These are phyloP conservation scores for Blastobotrys mokoenaii DNA, from an alignment of 805 yeast genomes.

Conservation along the genomic window DNA sequence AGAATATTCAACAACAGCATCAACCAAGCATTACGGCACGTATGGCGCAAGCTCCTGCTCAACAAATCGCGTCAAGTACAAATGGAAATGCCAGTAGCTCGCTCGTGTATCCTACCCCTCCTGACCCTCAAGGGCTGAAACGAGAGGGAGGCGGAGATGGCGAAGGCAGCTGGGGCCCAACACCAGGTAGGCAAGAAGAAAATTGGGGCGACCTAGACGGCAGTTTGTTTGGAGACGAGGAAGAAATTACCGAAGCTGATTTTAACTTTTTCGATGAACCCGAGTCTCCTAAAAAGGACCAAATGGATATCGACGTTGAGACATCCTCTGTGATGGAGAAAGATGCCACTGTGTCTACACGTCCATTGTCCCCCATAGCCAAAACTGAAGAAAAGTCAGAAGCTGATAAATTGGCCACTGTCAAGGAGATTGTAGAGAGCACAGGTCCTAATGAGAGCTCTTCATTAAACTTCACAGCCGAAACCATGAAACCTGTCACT, in stretches of 20 bases:
- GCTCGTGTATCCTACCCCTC: conserved; percentile 29
- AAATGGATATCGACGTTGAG: background rate
- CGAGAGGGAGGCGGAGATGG: conserved; percentile 5
- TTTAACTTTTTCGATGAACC: conserved; percentile 34
- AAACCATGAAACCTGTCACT: background rate
- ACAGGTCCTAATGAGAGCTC: background rate
- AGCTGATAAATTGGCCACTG: no score
- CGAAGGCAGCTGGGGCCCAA: conserved; percentile 15
- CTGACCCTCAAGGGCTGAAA: conserved; percentile 22
- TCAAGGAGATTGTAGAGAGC: background rate
- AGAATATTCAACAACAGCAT: background rate
- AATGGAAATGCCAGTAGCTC: conserved; percentile 7
- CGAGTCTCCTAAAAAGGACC: conserved; percentile 11
- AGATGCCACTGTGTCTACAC: background rate
- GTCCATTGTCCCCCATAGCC: no score
- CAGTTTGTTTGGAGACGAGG: conserved; percentile 28
- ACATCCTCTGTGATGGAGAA: conserved; percentile 7
- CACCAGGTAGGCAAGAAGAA: conserved; percentile 14
- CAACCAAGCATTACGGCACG: conserved; percentile 3
- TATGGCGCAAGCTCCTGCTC: conserved; percentile 1
- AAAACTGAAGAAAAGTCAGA: no score
- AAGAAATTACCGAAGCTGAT: conserved; percentile 35
- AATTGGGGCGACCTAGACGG: conserved; percentile 24
- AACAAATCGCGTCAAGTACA: background rate
- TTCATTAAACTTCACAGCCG: background rate